Conservation (phyloP, 306 rosid species). For the Cajanus cajan region DNA sequence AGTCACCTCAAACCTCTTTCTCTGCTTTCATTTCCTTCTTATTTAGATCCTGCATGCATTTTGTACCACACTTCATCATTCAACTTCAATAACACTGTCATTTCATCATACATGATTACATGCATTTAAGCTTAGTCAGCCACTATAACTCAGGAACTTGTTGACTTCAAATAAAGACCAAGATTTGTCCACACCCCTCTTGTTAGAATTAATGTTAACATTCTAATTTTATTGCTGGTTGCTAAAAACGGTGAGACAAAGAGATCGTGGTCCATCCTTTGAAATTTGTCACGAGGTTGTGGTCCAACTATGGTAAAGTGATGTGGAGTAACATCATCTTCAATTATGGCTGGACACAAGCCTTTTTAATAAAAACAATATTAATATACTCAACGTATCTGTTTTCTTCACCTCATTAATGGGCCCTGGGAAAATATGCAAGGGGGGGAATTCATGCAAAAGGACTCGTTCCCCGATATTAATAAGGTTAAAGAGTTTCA, state of each 20-base stretch:
- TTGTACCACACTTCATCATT: background rate
- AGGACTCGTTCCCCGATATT: constrained; percentile 2
- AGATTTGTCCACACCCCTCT: background rate
- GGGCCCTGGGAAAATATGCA: constrained; percentile 1
- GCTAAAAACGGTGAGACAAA: constrained; percentile 20
- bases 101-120: background rate
- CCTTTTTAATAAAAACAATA: constrained; percentile 31
- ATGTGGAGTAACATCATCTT: constrained; percentile 37
- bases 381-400: background rate
- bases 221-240: constrained; percentile 9
- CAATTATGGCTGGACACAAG: constrained; percentile 33
- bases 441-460: background rate
- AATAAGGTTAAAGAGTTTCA: background rate
- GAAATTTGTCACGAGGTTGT: constrained; percentile 46
- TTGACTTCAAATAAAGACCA: constrained; percentile 5
- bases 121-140: background rate
- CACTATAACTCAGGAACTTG: background rate
- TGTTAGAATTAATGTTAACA: background rate
- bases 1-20: background rate
- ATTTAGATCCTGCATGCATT: constrained; percentile 8
- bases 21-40: background rate
- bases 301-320: constrained; percentile 58
- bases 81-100: background rate
- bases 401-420: background rate
- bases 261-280: constrained; percentile 57